Evolutionary conservation across 139 green algal species (phyloP), one percentile per base, ranked within the genome.

Genomic region (Chlamydomonas applanata): DNA sequence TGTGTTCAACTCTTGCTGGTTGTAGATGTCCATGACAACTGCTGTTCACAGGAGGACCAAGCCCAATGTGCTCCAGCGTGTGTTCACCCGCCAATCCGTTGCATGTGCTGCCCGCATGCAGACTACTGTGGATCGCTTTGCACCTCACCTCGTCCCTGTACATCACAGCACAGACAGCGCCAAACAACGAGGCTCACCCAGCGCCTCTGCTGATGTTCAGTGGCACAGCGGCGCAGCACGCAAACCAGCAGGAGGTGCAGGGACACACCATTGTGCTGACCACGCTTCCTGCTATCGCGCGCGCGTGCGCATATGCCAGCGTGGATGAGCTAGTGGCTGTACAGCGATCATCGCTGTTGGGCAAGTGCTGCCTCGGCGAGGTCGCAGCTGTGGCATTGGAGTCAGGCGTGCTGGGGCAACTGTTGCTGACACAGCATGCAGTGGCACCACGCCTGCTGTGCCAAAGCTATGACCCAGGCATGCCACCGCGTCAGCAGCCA

Each of bases 321-420:
- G 59, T 66, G 59, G 59, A 66, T 35, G n/a, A 66, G 4, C 22
- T 66, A 25, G n/a, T 66, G 22, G 59, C 59, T 22, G n/a, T 40
- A 9, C 17, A 40, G 24, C 22, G 59, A 9, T 29, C 59, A 66
- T 24, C 11, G 3, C 11, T 66, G 11, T 9, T 66, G 24, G 3
- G n/a, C n/a, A 29, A 30, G n/a, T 66, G 59, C 11, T 16, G 29
- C n/a, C 59, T 25, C 11, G 30, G n/a, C 11, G 24, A 34, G n/a
- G 29, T 29, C 25, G 25, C 30, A 3, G 29, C 59, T 11, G 30
- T 66, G 22, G 59, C 24, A 9, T 25, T 66, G 24, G 59, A 66
- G 59, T 29, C 24, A 16, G 11, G 59, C 3, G 59, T 66, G 25
- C 59, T 66, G 17, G 59, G n/a, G 17, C 59, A 30, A 24, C 35